Conservation (phyloP, 2,329 filamentous ascomycete species). For the Penicillium sp. region DNA sequence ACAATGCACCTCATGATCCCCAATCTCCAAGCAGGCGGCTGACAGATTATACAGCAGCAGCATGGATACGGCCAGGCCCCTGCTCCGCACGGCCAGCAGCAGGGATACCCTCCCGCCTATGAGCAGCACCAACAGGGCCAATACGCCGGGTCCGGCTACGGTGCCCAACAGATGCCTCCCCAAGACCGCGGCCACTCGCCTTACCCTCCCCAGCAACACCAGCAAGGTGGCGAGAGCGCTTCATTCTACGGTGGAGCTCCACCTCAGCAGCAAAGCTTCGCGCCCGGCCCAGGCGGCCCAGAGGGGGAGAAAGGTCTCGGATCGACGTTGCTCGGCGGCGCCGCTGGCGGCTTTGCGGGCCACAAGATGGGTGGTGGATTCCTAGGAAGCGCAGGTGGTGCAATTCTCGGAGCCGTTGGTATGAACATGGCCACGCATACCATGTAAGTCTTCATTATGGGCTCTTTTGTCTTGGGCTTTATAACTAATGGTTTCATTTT, state of each 20-base stretch:
- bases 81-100: slow-evolving; percentile 18
- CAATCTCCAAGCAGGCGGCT: background rate
- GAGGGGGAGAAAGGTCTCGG: slow-evolving; percentile 22
- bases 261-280: slow-evolving; percentile 20
- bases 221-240: slow-evolving; percentile 27
- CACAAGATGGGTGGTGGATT: slow-evolving; percentile 19
- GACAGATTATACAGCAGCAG: slow-evolving; percentile 8
- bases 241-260: slow-evolving; percentile 30
- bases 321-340: slow-evolving; percentile 21
- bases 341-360: slow-evolving; percentile 19
- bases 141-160: slow-evolving; percentile 22
- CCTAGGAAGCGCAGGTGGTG: slow-evolving; percentile 19
- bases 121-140: slow-evolving; percentile 13
- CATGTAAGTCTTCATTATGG: slow-evolving; percentile 11
- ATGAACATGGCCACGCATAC: slow-evolving; percentile 18
- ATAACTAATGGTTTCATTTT: background rate
- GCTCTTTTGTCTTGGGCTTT: background rate
- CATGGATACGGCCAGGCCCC: slow-evolving; percentile 17
- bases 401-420: slow-evolving; percentile 20
- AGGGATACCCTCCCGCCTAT: slow-evolving; percentile 14
- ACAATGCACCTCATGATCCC: background rate
- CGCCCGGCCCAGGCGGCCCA: slow-evolving; percentile 16
- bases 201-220: slow-evolving; percentile 29
- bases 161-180: slow-evolving; percentile 20
- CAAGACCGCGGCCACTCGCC: slow-evolving; percentile 28